These are phyloP conservation scores for Castanospermum australe DNA, from an alignment of 306 rosid genomes.

Conservation along the genomic window DNA sequence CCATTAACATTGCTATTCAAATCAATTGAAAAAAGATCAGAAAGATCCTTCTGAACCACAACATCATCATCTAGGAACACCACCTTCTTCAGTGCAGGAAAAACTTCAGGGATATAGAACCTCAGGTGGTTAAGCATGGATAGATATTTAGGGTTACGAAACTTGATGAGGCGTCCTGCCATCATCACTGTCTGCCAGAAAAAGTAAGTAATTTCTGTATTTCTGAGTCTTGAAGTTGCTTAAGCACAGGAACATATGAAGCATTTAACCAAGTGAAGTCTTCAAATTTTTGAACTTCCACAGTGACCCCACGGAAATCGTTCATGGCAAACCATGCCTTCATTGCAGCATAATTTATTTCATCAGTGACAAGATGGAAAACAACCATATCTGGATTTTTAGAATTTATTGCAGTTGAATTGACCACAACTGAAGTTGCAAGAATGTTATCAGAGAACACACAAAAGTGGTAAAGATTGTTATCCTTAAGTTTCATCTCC, in stretches of 20 bases:
- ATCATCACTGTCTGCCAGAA: conserved; percentile 62
- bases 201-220: conserved; percentile 86
- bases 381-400: conserved; percentile 62
- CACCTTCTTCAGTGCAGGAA: conserved; percentile 76
- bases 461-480: conserved; percentile 69
- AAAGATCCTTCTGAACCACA: conserved; percentile 82
- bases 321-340: conserved; percentile 88
- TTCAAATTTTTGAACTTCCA: conserved; percentile 82
- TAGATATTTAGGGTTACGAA: conserved; percentile 85
- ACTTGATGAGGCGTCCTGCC: conserved; percentile 88
- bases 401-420: conserved; percentile 75
- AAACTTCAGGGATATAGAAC: conserved; percentile 89
- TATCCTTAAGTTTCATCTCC: conserved; percentile 70
- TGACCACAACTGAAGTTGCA: conserved; percentile 89
- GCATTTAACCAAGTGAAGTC: conserved; percentile 86
- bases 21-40: conserved; percentile 70
- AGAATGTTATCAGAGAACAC: conserved; percentile 84
- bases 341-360: conserved; percentile 80
- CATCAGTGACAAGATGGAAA: conserved; percentile 87
- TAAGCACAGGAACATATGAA: conserved; percentile 89
- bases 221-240: conserved; percentile 93
- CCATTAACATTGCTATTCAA: conserved; percentile 81
- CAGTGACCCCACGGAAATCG: conserved; percentile 60
- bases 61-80: conserved; percentile 86
- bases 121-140: conserved; percentile 94